Base-by-base conservation (phyloP, 495 filamentous ascomycete genomes). In the Trichoderma orchidacearum region DNA sequence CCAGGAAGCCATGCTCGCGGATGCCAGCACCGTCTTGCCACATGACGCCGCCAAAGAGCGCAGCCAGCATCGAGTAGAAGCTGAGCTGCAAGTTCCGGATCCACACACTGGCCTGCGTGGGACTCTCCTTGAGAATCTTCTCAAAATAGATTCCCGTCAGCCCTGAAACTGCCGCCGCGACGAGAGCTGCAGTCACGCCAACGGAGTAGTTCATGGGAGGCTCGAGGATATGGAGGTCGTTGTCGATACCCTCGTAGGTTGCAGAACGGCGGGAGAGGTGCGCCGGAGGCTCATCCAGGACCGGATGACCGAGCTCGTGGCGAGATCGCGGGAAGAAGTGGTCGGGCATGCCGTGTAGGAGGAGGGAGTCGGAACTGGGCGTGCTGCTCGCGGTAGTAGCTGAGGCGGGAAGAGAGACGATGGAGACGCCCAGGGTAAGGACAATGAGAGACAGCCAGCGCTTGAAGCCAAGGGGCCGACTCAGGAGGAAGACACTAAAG, bases 31-130 rank as follows among this genome's bases (percentile, higher is more conserved):
- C 93, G 63, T 98, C 93, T 55, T 87, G 85, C 64, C 87, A 84
- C 3, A 95, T 70, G 5, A 98, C 85, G 0, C 90, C 92, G 57
- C 95, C 78, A 59, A 96, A 83, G 0, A 96, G 72, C 1, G 90
- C 87, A 0, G 90, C 85, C 61, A 96, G 88, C 5, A 96, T 72
- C 4, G 90, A 94, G 70, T 94, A 96, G 62, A 96, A 84, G 0
- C 90, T 87, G 25, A 97, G 76, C 68, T 98, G 93, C 53, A 95
- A 85, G 63, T 98, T 98, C 30, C 93, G 82, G 36, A 93, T 83
- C 93, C 93, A 97, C 18, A 96, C 70, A 1, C 89, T 89, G 1
- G 78, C 82, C 3, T 79, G 69, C 23, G 74, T 79, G 11, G 77
- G 78, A 27, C 86, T 84, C 59, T 95, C 87, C 65, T 92, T 95